Evolutionary conservation across 371 early-diverging fungal genomes (phyloP).

Genomic region (Massospora cicadina): DNA sequence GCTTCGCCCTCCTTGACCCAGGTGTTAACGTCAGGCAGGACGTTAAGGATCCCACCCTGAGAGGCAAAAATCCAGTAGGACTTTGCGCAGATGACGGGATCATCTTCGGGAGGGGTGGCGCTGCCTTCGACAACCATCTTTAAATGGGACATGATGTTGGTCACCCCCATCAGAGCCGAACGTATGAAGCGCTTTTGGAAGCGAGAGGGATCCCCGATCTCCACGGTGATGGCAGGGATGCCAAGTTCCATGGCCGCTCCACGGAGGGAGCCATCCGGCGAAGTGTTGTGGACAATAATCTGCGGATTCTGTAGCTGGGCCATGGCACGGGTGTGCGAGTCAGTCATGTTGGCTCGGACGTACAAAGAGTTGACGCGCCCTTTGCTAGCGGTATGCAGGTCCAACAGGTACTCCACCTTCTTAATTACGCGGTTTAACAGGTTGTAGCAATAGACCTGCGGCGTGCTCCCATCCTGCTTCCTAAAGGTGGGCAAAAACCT

Average conservation of each 20-base stretch:
- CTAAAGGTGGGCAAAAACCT: constrained; percentile 11
- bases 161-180: constrained; percentile 40
- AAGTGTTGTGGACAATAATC: constrained; percentile 36
- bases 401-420: constrained; percentile 66
- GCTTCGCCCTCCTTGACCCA: constrained; percentile 69
- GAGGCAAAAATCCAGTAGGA: constrained; percentile 38
- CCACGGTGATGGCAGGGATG: constrained; percentile 74
- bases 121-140: constrained; percentile 32
- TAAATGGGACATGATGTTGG: constrained; percentile 37
- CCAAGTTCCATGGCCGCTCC: constrained; percentile 62
- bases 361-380: constrained; percentile 76
- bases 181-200: constrained; percentile 56
- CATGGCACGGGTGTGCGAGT: constrained; percentile 47
- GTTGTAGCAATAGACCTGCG: constrained; percentile 65
- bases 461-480: constrained; percentile 45
- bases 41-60: constrained; percentile 26
- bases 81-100: constrained; percentile 33
- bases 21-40: constrained; percentile 71
- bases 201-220: constrained; percentile 58
- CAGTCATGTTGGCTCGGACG: constrained; percentile 74
- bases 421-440: constrained; percentile 59
- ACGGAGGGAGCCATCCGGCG: constrained; percentile 53
- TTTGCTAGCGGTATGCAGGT: constrained; percentile 73
- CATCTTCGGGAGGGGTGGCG: constrained; percentile 22
- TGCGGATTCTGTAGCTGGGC: constrained; percentile 80